Evolutionary conservation across 768 basidiomycete genomes (phyloP), one percentile per base, ranked within the genome.

Genomic region (Auriscalpium vulgare): DNA sequence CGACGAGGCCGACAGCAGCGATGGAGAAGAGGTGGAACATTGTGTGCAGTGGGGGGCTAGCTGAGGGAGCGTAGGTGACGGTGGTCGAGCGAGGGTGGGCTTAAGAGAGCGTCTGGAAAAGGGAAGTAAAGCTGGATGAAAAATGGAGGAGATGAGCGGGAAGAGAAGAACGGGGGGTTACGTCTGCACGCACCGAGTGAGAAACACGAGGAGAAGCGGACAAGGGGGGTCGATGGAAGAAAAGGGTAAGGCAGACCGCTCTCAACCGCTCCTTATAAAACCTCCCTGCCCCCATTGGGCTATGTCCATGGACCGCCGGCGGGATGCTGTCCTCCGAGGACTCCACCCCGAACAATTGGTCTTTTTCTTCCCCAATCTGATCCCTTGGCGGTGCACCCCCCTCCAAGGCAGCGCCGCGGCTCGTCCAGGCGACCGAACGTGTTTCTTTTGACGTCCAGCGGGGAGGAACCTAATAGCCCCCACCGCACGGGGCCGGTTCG

Each of bases 1-100:
- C 74, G 61, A 79, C 67, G 62, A 78, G 68, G 58, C 76, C 67
- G 62, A 80, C 59, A 59, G 74, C 72, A 75, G 78, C 76, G 64
- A 75, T 55, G 51, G 62, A 59, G 56, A 70, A 16, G 57, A 68
- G 44, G 59, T 54, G 62, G 65, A 73, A 67, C 66, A 73, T 72
- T 57, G 51, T 45, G 10, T 34, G 16, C n/a, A n/a, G 40, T 13
- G 40, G 40, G 40, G 8, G 40, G 40, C 14, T 43, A 51, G 37
- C 62, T 60, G 64, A 60, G 64, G 61, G 56, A 59, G 58, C 35
- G 58, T 62, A 53, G 60, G 49, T 53, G 63, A 37, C 44, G 37
- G 49, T 44, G 50, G 37, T 54, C 8, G 21, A 62, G 51, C n/a
- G 56, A 56, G 47, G 56, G 46, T 43, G 40, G 23, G 36, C 16